Percentiles rank a stretch among this genome's conserved stretches.
These are phyloP conservation scores for Zasmidium angulare DNA, from an alignment of 2,329 filamentous ascomycete genomes.

Conservation along the genomic window DNA sequence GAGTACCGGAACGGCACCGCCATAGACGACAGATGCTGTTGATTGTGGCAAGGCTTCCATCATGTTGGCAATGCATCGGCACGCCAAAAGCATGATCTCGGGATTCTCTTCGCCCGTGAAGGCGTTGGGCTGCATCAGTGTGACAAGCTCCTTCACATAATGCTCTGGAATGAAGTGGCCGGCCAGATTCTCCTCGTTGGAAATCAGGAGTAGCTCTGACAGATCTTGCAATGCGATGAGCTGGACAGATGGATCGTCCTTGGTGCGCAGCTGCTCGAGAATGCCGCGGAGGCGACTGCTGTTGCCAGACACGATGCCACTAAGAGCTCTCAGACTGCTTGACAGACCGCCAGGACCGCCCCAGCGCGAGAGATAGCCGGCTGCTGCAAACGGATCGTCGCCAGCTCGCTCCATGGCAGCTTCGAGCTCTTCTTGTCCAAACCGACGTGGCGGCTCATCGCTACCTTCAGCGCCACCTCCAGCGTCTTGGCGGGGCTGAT, in stretches of 20 bases:
- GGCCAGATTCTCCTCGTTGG: constrained; percentile 92
- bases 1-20: constrained; percentile 89
- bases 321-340: constrained; percentile 79
- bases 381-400: constrained; percentile 59
- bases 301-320: constrained; percentile 86
- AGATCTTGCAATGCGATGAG: constrained; percentile 89
- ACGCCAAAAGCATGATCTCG: constrained; percentile 95
- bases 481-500: constrained; percentile 55
- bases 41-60: constrained; percentile 96
- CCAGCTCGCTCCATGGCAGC: constrained; percentile 36
- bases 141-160: constrained; percentile 91
- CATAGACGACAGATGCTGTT: constrained; percentile 93
- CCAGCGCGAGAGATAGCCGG: constrained; percentile 66
- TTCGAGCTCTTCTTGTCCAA: constrained; percentile 61
- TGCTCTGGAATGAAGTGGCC: constrained; percentile 93
- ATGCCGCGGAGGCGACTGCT: constrained; percentile 70
- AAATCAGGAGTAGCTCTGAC: constrained; percentile 88
- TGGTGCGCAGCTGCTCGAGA: constrained; percentile 65
- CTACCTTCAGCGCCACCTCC: constrained; percentile 35
- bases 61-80: constrained; percentile 90
- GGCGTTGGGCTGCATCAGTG: constrained; percentile 87
- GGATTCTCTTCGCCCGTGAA: constrained; percentile 80
- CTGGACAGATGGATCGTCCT: constrained; percentile 83
- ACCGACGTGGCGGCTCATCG: constrained; percentile 63
- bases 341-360: constrained; percentile 66